Base-by-base conservation (phyloP, 2,329 filamentous ascomycete species). In the Hypoxylon sp. region DNA sequence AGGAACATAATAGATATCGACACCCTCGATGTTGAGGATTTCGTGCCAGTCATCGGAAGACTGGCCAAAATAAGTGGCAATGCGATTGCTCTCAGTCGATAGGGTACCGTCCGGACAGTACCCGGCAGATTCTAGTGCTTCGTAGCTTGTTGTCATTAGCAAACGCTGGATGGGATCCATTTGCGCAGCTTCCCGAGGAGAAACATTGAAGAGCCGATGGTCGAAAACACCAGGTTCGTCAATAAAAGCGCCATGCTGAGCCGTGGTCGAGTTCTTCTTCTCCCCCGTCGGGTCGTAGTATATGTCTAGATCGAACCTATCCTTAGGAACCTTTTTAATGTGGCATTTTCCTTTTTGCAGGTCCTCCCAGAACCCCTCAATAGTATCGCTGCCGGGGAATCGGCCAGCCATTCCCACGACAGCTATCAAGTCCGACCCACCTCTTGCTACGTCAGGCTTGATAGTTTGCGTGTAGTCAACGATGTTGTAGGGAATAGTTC, bases 91-190 rank as follows among this genome's bases (percentile, higher is more conserved):
- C 6, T 56, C 19, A 2, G 69, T 64, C 1, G 67, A 70, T 0
- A 69, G 56, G 0, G 71, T 75, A 2, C 55, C 26, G 37, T 71
- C 64, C 0, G 67, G 51, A 0, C 72, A 70, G 22, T 65, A 64
- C 1, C 71, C 88, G 28, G 86, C 87, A 80, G 85, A 86, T 72
- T 91, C 88, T 24, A 91, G 79, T 1, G 89, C 88, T 70, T 91
- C 88, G 66, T 90, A 91, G 0, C 87, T 87, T 5, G 87, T 89
- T 24, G 87, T 82, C 6, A 91, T 76, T 2, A 86, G 85, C 22
- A 90, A 76, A 67, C 89, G 81, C 71, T 89, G 88, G 78, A 87
- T 87, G 0, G 89, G 89, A 72, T 91, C 88, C 1, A 86, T 89
- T 68, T 71, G 56, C 6, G 44, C 39, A 8, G 68, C 71, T 37